Evolutionary conservation across 2,329 filamentous ascomycete genomes (phyloP), one percentile per base, ranked within the genome.

Genomic region (Balansia obtecta): DNA sequence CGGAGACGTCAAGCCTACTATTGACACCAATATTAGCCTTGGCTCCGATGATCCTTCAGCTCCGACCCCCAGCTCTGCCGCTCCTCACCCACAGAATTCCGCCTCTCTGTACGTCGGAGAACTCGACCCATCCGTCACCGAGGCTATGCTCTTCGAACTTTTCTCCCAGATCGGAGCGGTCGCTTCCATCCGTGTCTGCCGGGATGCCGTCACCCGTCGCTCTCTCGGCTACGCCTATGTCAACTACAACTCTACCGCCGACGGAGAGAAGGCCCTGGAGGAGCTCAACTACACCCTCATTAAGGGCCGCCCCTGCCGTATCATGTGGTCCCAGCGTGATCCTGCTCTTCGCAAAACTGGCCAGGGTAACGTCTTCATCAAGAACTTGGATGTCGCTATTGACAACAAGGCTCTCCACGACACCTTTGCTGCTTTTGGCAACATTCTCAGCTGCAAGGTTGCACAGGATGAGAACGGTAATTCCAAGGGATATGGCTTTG

Each of bases 301-400:
- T 78, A 97, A 97, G 82, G 90, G 90, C 63, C 89, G 87, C 67
- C 91, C 93, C 54, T 98, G 93, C 86, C 91, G 93, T 66, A 98
- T 98, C 76, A 98, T 98, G 93, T 98, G 93, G 93, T 98, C 93
- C 58, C 93, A 98, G 81, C 93, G 93, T 71, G 93, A 98, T 72
- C 93, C 93, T 59, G 91, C 91, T 68, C 84, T 98, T 63, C 93
- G 93, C 77, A 98, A 98, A 85, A 98, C 89, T 61, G 93, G 93
- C 59, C 89, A 96, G 75, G 93, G 93, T 70, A 98, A 98, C 68
- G 91, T 98, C 63, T 98, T 98, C 81, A 98, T 98, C 82, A 98
- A 98, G 85, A 98, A 98, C 77, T 79, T 98, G 59, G 93, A 98
- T 71, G 85, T 85, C 60, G 93, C 93, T 63, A 98, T 98, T 64